Percentiles rank a stretch among this genome's conserved stretches.
Conservation (phyloP, 108 stramenopile genomes). For the Epithemia pelagica region DNA sequence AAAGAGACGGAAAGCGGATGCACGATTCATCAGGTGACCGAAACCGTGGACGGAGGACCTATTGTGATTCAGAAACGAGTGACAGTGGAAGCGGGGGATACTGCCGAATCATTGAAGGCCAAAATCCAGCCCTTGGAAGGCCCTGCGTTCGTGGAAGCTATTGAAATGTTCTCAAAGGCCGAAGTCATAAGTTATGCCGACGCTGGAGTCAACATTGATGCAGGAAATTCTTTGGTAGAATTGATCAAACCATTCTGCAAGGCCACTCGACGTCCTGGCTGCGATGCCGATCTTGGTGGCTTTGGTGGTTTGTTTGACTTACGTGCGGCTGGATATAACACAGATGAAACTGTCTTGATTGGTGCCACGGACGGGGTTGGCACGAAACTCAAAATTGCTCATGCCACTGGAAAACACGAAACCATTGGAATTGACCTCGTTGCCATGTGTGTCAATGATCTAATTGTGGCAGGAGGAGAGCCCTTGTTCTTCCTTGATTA, state of each 20-base stretch:
- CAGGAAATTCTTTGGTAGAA: slow-evolving; percentile 92
- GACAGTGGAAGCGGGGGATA: slow-evolving; percentile 72
- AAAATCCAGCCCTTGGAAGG: slow-evolving; percentile 96
- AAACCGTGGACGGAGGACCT: slow-evolving; percentile 96
- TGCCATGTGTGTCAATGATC: slow-evolving; percentile 98
- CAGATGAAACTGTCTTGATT: slow-evolving; percentile 88
- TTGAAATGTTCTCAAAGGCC: slow-evolving; percentile 60
- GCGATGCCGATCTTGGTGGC: slow-evolving; percentile 94
- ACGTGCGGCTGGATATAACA: slow-evolving; percentile 85
- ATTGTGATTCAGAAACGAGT: slow-evolving; percentile 84
- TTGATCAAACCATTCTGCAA: slow-evolving; percentile 94
- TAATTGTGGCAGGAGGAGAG: slow-evolving; percentile 93
- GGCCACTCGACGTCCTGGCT: slow-evolving; percentile 85
- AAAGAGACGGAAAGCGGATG: slow-evolving; percentile 90
- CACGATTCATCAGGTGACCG: slow-evolving; percentile 97
- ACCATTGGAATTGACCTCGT: slow-evolving; percentile 94
- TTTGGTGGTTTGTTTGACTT: slow-evolving; percentile 97
- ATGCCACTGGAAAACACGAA: slow-evolving; percentile 70
- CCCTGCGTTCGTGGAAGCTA: slow-evolving; percentile 92
- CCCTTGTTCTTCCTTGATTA: slow-evolving; percentile 99
- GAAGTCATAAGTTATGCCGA: slow-evolving; percentile 88
- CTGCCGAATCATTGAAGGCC: slow-evolving; percentile 92
- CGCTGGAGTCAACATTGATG: slow-evolving; percentile 96
- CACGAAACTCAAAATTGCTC: slow-evolving; percentile 94
- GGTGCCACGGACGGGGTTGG: slow-evolving; percentile 98